A percentile compares a stretch with the other conserved stretches of the same genome.
Evolutionary conservation across 2,329 filamentous ascomycete species (phyloP).

Genomic region (Pseudocercospora crystallina): DNA sequence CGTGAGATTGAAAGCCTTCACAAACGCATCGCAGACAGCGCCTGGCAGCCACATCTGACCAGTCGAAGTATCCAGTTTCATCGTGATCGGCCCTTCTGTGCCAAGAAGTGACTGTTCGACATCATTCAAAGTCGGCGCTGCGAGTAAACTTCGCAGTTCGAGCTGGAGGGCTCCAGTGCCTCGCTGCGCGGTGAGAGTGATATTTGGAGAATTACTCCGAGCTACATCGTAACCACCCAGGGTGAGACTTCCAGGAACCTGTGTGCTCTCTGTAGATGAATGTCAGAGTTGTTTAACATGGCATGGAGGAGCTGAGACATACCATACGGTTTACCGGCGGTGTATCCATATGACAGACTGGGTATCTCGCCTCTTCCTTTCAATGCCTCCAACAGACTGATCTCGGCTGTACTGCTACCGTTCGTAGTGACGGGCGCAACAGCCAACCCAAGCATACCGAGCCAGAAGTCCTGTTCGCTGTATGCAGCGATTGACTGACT

Average conservation of each 20-base stretch:
- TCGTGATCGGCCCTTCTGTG: neutral
- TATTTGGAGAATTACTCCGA: too few species aligned
- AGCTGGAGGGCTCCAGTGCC: too few species aligned
- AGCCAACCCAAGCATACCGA: constrained; percentile 9
- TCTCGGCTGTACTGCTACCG: constrained; percentile 4
- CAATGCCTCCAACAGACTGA: constrained; percentile 43
- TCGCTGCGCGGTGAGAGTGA: too few species aligned
- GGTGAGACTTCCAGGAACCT: constrained; percentile 28
- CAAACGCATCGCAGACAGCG: constrained; percentile 39
- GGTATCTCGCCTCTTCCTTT: constrained; percentile 49
- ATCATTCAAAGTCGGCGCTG: constrained; percentile 21
- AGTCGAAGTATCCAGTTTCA: constrained; percentile 38
- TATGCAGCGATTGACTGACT: constrained; percentile 10
- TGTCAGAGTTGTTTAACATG: too few species aligned
- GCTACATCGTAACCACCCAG: constrained; percentile 34
- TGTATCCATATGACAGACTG: constrained; percentile 72
- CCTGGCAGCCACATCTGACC: constrained; percentile 44
- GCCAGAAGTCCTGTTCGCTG: constrained; percentile 6
- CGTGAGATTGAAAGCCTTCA: constrained; percentile 40
- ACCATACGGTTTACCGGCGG: constrained; percentile 68
- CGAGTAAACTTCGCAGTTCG: too few species aligned
- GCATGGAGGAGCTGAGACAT: neutral
- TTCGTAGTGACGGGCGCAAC: too few species aligned
- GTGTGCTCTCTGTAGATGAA: too few species aligned
- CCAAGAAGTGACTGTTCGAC: constrained; percentile 8